Evolutionary conservation across 2,329 filamentous ascomycete genomes (phyloP), one percentile per base, ranked within the genome.

Genomic region (Alternaria arborescens): DNA sequence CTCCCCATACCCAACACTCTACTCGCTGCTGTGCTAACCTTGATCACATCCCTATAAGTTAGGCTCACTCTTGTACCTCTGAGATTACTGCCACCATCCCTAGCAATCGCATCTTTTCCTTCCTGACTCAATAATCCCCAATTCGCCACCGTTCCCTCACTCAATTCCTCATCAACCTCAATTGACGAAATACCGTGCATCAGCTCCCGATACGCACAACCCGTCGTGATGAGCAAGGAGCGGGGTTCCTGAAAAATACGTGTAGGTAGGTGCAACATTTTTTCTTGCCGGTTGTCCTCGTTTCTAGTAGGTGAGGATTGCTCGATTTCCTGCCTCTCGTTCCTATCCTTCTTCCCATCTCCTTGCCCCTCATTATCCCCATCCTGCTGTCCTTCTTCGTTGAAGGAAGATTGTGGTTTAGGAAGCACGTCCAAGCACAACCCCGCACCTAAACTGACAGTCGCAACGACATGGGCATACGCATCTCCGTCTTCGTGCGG

Each of bases 401-500:
- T 14, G 3, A 41, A 7, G 3, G 3, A 11, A 8, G 40, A 5
- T 16, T 14, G 20, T 5, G 62, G 36, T 60, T 84, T 81, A 28
- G 68, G 63, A 5, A 91, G 88, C 14, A 98, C 82, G 69, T 97
- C 89, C 52, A 98, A 83, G 59, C 94, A 92, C 8, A 97, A 82
- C 48, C 87, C 87, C 10, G 88, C 87, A 0, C 92, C 92, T 8
- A 99, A 81, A 79, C 92, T 97, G 64, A 98, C 89, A 2, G 95
- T 98, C 66, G 93, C 95, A 12, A 97, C 94, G 14, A 96, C 88
- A 1, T 91, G 91, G 74, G 91, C 86, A 76, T 99, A 99, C 10
- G 94, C 92, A 8, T 86, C 82, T 2, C 94, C 95, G 77, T 99
- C 94, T 83, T 97, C 95, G 77, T 98, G 94, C 47, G 94, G 89